These are phyloP conservation scores for Cutaneotrichosporon cutaneum DNA, from an alignment of 1,284 basidiomycete genomes.

Conservation along the genomic window DNA sequence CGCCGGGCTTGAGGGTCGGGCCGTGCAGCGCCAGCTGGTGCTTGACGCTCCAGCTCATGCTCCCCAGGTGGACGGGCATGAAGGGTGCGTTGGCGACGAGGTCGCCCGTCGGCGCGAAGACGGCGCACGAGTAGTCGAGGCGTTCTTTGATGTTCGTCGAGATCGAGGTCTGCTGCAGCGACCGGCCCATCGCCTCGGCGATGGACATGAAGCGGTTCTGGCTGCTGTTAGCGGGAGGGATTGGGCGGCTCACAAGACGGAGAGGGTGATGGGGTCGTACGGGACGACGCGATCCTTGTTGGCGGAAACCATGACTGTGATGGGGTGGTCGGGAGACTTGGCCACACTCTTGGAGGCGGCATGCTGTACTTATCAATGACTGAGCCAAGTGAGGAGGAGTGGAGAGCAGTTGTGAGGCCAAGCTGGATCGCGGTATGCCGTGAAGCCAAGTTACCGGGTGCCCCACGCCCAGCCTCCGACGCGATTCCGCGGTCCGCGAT, in stretches of 20 bases:
- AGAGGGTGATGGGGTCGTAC: conserved; percentile 41
- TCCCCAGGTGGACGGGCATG: conserved; percentile 57
- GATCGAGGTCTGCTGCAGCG: conserved; percentile 56
- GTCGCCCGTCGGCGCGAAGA: conserved; percentile 55
- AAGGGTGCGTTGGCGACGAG: conserved; percentile 59
- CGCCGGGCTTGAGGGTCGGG: conserved; percentile 48
- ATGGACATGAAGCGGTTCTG: conserved; percentile 34
- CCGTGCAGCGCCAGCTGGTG: conserved; percentile 53
- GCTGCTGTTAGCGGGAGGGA: conserved; percentile 9
- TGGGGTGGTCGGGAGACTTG: not conserved
- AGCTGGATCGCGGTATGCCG: not conserved
- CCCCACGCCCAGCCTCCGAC: not conserved
- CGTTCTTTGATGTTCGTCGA: conserved; percentile 50
- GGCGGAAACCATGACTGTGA: not conserved
- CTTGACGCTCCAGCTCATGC: conserved; percentile 45
- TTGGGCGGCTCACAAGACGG: conserved; percentile 34
- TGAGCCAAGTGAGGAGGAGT: not conserved
- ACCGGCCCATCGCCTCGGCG: conserved; percentile 57
- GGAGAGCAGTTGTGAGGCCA: not conserved
- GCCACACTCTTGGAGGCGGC: not conserved
- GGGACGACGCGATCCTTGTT: conserved; percentile 4
- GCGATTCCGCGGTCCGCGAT: not conserved
- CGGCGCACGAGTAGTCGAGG: conserved; percentile 55
- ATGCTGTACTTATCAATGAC: not conserved
- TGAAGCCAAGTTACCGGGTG: not conserved